These are phyloP conservation scores for Chlorella vulgaris DNA, from an alignment of 139 green algal species.

Conservation along the genomic window DNA sequence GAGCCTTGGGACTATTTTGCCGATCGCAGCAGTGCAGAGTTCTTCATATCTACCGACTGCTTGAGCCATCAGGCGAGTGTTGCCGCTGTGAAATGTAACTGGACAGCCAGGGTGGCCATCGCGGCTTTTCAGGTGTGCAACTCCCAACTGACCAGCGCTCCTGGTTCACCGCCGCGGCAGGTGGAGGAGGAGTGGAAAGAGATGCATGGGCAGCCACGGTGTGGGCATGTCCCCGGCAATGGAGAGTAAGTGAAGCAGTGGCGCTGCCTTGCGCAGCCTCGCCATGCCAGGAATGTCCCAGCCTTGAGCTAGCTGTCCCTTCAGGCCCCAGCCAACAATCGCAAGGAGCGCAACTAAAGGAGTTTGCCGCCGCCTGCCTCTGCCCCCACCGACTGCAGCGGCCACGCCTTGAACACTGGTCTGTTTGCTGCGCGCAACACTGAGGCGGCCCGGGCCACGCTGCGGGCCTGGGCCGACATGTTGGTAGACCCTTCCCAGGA, in stretches of 20 bases:
- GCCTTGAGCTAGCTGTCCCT: too few species aligned
- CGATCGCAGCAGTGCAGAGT: not conserved
- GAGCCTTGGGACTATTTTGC: not conserved
- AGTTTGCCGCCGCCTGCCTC: too few species aligned
- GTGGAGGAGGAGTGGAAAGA: constrained; percentile 5
- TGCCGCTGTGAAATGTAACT: not conserved
- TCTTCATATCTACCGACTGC: constrained; percentile 45
- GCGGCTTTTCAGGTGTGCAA: not conserved
- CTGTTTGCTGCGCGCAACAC: constrained; percentile 1
- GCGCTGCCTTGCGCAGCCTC: too few species aligned
- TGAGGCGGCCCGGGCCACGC: not conserved
- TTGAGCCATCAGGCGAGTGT: constrained; percentile 3
- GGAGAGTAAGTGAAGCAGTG: too few species aligned
- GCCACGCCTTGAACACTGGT: constrained; percentile 4
- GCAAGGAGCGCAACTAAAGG: too few species aligned
- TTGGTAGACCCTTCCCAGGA: not conserved
- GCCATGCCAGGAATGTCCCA: too few species aligned
- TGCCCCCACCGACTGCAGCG: too few species aligned
- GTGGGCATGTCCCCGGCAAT: constrained; percentile 7
- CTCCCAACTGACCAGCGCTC: not conserved
- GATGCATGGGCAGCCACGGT: constrained; percentile 2
- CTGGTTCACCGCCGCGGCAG: not conserved
- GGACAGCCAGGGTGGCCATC: not conserved
- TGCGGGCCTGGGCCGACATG: constrained; percentile 7
- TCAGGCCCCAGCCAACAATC: too few species aligned